A percentile compares a stretch with the other conserved stretches of the same genome.
Evolutionary conservation across 257 asterid species (phyloP).

Genomic region (Capsicum rhomboideum): DNA sequence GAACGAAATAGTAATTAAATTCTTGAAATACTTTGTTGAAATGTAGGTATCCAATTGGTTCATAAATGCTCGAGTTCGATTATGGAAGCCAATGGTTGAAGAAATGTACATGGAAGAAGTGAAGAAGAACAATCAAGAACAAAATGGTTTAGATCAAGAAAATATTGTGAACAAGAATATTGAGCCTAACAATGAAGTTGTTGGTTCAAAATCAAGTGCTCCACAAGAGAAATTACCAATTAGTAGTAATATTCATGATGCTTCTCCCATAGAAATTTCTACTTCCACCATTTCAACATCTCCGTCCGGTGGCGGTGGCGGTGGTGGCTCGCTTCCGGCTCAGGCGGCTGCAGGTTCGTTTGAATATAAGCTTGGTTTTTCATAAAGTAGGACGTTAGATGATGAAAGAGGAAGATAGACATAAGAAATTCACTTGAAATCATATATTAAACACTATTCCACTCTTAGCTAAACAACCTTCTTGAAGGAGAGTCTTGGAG

Average conservation of each 20-base stretch:
- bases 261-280: slow-evolving; percentile 10
- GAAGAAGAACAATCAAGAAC: slow-evolving; percentile 38
- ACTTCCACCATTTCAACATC: slow-evolving; percentile 13
- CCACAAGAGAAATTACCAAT: slow-evolving; percentile 11
- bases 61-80: slow-evolving; percentile 75
- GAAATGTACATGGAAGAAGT: slow-evolving; percentile 73
- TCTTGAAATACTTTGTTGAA: not conserved
- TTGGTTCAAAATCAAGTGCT: slow-evolving; percentile 6
- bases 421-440: not conserved
- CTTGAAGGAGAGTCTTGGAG: not conserved
- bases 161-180: not conserved
- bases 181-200: slow-evolving; percentile 7
- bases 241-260: slow-evolving; percentile 1
- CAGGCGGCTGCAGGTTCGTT: not conserved
- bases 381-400: no score
- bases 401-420: not conserved
- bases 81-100: slow-evolving; percentile 90
- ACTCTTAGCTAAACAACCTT: no score
- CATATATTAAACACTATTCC: no score
- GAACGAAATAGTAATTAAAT: not conserved
- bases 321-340: not conserved
- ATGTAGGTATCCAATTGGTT: slow-evolving; percentile 79
- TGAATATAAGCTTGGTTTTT: not conserved
- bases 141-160: slow-evolving; percentile 11
- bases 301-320: not conserved